These are phyloP conservation scores for Drechslerella coelobrocha DNA, from an alignment of 2,329 filamentous ascomycete species.

Conservation along the genomic window DNA sequence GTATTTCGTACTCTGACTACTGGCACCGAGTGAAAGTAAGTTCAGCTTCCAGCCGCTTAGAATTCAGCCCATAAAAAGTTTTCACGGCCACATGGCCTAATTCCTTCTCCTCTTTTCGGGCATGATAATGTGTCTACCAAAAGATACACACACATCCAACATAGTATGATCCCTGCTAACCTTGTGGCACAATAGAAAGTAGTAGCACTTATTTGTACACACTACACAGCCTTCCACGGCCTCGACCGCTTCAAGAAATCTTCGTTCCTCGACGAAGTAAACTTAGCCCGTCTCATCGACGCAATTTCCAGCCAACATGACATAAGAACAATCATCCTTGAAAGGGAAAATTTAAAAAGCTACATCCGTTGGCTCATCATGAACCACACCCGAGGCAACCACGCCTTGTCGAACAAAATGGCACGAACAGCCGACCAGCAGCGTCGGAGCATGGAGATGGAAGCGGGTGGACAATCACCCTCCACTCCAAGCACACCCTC, in stretches of 20 bases:
- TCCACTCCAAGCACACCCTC: conserved; percentile 2
- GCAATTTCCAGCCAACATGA: conserved; percentile 36
- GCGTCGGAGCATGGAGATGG: conserved; percentile 29
- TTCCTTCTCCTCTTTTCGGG: no score
- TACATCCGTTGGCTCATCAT: conserved; percentile 49
- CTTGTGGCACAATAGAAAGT: conserved; percentile 22
- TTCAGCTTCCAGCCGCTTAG: not conserved
- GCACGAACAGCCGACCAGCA: conserved; percentile 25
- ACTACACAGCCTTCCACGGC: conserved; percentile 34
- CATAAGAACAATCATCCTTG: conserved; percentile 38
- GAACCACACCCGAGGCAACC: conserved; percentile 48
- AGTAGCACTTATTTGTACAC: conserved; percentile 46
- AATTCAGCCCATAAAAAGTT: no score
- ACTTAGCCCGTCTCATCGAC: conserved; percentile 43
- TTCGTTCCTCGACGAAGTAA: conserved; percentile 40
- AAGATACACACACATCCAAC: not conserved
- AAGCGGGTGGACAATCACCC: not conserved
- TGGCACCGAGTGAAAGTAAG: conserved; percentile 49
- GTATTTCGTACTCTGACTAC: conserved; percentile 36
- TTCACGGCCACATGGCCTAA: no score
- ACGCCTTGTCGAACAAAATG: conserved; percentile 44
- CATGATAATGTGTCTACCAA: not conserved
- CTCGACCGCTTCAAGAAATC: conserved; percentile 48
- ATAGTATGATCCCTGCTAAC: conserved; percentile 1
- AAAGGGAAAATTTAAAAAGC: conserved; percentile 41